phyloP scores from a whole-genome alignment of 345 rosid genomes.

The Syzygium aqueum region DNA sequence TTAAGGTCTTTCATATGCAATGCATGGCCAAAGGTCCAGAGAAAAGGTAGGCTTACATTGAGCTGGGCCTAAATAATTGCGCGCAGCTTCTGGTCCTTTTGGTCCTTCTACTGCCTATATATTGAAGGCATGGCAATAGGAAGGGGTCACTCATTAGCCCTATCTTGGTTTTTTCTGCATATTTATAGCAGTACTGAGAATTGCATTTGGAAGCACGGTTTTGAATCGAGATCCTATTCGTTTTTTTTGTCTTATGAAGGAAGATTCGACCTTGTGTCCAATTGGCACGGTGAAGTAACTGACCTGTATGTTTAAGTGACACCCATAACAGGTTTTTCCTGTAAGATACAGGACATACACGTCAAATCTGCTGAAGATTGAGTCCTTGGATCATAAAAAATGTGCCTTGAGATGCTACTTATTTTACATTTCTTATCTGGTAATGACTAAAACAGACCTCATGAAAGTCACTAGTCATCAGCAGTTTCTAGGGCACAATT shows the following conservation, averaged over 20 bases:
- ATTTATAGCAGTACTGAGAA: background rate
- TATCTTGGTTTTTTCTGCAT: background rate
- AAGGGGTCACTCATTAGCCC: background rate
- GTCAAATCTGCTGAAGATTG: background rate
- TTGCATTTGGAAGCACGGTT: background rate
- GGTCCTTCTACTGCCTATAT: background rate
- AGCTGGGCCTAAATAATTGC: background rate
- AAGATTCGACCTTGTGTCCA: background rate
- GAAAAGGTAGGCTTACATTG: background rate
- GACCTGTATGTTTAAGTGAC: background rate
- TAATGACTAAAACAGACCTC: background rate
- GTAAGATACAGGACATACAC: background rate
- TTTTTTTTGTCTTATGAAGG: background rate
- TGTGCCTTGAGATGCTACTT: background rate
- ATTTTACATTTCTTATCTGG: background rate
- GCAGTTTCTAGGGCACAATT: background rate
- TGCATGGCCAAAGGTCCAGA: background rate
- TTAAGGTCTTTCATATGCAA: background rate
- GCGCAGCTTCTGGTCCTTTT: background rate
- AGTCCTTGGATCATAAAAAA: background rate
- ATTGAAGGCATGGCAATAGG: background rate
- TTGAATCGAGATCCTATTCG: background rate
- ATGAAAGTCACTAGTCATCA: background rate
- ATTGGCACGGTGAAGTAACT: background rate
- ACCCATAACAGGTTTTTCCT: background rate